phyloP scores from a whole-genome alignment of 495 filamentous ascomycete species.

The Trichocladium antarcticum region DNA sequence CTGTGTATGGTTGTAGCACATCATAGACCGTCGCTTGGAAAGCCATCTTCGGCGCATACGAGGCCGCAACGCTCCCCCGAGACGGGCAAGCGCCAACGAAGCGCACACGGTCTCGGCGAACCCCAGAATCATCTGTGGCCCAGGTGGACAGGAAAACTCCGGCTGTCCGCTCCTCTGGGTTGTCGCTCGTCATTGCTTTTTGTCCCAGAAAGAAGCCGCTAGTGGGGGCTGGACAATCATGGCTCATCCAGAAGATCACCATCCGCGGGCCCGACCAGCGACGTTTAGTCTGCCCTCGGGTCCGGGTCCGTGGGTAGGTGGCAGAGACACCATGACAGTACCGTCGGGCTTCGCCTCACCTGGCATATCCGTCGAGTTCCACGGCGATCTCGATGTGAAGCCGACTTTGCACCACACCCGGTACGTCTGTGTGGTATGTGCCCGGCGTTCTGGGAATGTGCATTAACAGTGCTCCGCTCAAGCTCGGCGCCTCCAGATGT shows the following conservation, averaged over 20 bases:
- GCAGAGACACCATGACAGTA: constrained; percentile 8
- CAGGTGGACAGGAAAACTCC: no score
- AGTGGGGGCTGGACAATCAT: background rate
- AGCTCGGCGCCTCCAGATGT: constrained; percentile 33
- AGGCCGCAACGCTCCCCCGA: no score
- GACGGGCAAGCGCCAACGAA: no score
- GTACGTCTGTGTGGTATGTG: constrained; percentile 19
- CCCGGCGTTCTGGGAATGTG: background rate
- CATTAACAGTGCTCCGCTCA: background rate
- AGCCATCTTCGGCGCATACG: no score
- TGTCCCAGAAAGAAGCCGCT: background rate
- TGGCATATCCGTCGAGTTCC: constrained; percentile 31
- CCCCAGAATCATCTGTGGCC: no score
- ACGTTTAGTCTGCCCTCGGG: constrained; percentile 15
- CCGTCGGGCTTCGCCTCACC: constrained; percentile 27
- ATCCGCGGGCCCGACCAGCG: background rate
- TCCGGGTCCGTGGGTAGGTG: constrained; percentile 8
- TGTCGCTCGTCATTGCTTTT: background rate
- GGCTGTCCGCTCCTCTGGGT: background rate
- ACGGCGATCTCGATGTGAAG: constrained; percentile 14
- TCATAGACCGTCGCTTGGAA: no score
- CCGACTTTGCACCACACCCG: constrained; percentile 19
- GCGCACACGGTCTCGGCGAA: no score
- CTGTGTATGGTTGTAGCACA: no score
- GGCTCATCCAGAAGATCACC: constrained; percentile 3